phyloP scores from a whole-genome alignment of 2,329 filamentous ascomycete species.

The Talaromyces atroroseus region DNA sequence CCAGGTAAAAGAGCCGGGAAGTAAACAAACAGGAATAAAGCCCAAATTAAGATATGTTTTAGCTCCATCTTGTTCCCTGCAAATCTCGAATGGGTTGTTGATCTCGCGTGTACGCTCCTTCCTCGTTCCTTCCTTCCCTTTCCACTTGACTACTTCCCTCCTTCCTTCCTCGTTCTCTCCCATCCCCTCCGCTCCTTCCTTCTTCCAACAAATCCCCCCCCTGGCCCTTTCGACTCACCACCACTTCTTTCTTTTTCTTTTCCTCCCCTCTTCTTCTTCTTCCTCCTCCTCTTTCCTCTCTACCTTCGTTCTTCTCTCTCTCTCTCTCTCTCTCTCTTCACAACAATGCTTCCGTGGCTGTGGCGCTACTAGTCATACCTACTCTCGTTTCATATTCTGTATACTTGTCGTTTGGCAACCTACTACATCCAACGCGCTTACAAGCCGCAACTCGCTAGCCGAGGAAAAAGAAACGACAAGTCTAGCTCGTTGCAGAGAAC shows the following conservation, averaged over 20 bases:
- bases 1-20: not conserved
- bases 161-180: not conserved
- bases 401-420: slow-evolving; percentile 5
- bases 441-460: not conserved
- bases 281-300: not conserved
- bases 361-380: not conserved
- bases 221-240: slow-evolving; percentile 3
- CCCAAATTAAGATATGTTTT: not conserved
- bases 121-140: slow-evolving; percentile 2
- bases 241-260: slow-evolving; percentile 9
- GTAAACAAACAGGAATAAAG: not conserved
- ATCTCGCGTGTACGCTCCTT: not conserved
- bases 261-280: not conserved
- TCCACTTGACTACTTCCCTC: not conserved
- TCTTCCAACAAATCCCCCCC: not conserved
- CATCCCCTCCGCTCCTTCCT: slow-evolving; percentile 6
- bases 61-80: not conserved
- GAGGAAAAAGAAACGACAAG: not conserved
- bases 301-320: not conserved
- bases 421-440: not conserved
- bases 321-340: not conserved
- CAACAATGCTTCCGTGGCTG: slow-evolving; percentile 2
- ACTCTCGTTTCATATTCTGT: slow-evolving; percentile 1
- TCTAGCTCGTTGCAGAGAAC: not conserved
- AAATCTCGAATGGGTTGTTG: not conserved